A percentile compares a stretch with the other conserved stretches of the same genome.
These are phyloP conservation scores for Exophiala bonariae DNA, from an alignment of 2,329 filamentous ascomycete species.

Conservation along the genomic window DNA sequence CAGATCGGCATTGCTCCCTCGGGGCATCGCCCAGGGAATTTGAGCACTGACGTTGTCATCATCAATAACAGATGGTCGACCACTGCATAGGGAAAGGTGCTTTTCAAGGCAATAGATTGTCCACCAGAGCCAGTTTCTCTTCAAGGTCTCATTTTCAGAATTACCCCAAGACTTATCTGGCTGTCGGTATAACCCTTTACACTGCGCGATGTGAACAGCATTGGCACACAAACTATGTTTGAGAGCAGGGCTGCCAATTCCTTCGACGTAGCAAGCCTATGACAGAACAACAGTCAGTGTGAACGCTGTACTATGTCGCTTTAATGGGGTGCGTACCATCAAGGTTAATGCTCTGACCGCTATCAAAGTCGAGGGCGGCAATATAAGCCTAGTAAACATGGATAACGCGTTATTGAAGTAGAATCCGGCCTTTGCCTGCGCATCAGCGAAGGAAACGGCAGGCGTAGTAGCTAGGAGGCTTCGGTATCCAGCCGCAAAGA, in stretches of 20 bases:
- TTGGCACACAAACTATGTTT: conserved; percentile 9
- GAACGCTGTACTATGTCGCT: background rate
- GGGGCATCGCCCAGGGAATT: background rate
- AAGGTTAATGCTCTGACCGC: conserved; percentile 7
- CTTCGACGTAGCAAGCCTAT: conserved; percentile 8
- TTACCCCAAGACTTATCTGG: conserved; percentile 9
- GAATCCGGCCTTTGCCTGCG: conserved; percentile 4
- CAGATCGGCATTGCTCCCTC: conserved; percentile 1
- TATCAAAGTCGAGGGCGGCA: conserved; percentile 8
- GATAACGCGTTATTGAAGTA: conserved; percentile 12
- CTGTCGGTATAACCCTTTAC: conserved; percentile 12
- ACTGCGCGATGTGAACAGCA: conserved; percentile 10
- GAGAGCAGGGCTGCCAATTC: conserved; percentile 3
- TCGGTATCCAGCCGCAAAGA: conserved; percentile 12
- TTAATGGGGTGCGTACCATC: conserved; percentile 9
- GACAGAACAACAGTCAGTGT: background rate
- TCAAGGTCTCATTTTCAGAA: conserved; percentile 4
- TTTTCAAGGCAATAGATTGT: conserved; percentile 12
- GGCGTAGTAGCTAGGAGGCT: conserved; percentile 7
- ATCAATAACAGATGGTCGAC: conserved; percentile 10
- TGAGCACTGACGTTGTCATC: conserved; percentile 10
- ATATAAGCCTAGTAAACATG: conserved; percentile 7
- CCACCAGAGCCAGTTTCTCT: conserved; percentile 13
- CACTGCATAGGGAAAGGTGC: conserved; percentile 6
- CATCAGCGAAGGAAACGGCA: conserved; percentile 2